phyloP scores from a whole-genome alignment of 805 yeast genomes.

The Barnettozyma vustinii region DNA sequence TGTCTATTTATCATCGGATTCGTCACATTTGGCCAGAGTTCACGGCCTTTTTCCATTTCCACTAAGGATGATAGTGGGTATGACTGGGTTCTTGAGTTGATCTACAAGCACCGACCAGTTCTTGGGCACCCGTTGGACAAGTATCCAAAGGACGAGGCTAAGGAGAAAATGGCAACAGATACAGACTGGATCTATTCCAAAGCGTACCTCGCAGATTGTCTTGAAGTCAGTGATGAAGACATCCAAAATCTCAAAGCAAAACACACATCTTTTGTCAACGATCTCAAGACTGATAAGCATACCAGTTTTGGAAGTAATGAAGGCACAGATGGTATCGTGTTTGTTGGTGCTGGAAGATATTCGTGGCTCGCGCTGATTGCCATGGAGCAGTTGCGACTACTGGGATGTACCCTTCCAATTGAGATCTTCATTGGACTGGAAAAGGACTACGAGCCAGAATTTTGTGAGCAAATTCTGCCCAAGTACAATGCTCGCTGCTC shows the following conservation, averaged over 20 bases:
- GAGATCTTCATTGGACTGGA: constrained; percentile 69
- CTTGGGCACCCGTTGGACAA: background rate
- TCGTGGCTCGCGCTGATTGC: constrained; percentile 67
- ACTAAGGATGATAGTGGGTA: background rate
- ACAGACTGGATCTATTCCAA: background rate
- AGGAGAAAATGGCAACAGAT: constrained; percentile 1
- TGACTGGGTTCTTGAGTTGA: background rate
- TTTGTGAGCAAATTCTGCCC: constrained; percentile 60
- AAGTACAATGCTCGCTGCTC: constrained; percentile 61
- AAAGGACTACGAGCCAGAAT: constrained; percentile 60
- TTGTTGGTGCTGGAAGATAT: constrained; percentile 77
- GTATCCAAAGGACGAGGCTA: background rate
- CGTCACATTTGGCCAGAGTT: background rate
- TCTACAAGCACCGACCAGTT: background rate
- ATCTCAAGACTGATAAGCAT: background rate
- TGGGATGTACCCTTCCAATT: constrained; percentile 60
- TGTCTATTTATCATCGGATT: background rate
- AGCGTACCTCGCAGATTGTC: background rate
- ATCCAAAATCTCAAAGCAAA: background rate
- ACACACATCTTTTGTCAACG: background rate
- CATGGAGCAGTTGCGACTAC: constrained; percentile 53
- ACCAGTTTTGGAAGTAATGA: background rate
- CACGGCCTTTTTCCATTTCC: background rate
- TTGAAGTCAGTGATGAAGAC: background rate
- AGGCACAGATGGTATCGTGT: constrained; percentile 44